Evolutionary conservation across 306 rosid genomes (phyloP), one percentile per base, ranked within the genome.

Genomic region (Luffa acutangula): DNA sequence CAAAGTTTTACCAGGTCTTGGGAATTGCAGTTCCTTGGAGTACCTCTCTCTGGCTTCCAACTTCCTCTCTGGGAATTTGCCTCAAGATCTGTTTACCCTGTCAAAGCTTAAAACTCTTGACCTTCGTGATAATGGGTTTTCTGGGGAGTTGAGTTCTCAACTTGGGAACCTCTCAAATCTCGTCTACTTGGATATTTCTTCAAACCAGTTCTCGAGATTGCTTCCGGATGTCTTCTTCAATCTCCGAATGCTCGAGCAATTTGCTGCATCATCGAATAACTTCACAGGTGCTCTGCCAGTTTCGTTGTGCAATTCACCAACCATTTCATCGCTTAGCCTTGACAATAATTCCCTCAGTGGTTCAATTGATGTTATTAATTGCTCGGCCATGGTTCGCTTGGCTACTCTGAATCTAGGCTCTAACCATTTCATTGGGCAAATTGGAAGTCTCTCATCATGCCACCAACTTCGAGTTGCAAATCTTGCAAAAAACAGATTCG

Each of bases 321-420:
- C 20, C 67, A 71, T 88, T 33, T 6, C 65, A 33, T 25, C 67
- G 64, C 81, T 89, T 62, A 86, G 86, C 81, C 57, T 87, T 77
- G 82, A 89, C 49, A 89, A 87, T 81, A 89, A 89, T 79, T 82
- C 90, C 11, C 65, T 89, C 79, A 39, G 17, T 0, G 90, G 90
- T 69, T 21, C 3, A 14, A 74, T 89, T 52, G 20, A 77, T 49
- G 81, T 84, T 7, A 48, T 72, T 11, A 79, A 87, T 48, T 87
- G 89, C 79, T 57, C 88, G 5, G 82, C 83, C 57, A 80, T 87
- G 90, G 78, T 70, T 76, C 81, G 65, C 67, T 71, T 89, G 56
- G 6, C 76, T 53, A 81, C 88, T 56, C 82, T 87, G 75, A 89
- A 89, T 87, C 77, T 89, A 13, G 91, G 81, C 43, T 45, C 91